Evolutionary conservation across 257 asterid genomes (phyloP).

Genomic region (Orobanche coerulescens): DNA sequence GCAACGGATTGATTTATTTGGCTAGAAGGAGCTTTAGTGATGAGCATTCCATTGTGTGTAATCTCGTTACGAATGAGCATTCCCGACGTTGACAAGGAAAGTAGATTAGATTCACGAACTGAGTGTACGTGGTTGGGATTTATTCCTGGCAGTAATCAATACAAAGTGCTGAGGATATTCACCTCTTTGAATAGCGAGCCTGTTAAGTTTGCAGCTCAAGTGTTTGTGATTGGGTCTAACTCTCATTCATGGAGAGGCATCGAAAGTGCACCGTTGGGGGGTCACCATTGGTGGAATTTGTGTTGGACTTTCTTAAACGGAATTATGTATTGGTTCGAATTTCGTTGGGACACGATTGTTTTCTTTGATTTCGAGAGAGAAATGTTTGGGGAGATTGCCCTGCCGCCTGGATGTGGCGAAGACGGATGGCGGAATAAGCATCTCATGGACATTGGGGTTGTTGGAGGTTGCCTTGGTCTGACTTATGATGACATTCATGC

Average conservation of each 20-base stretch:
- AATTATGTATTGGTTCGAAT: constrained; percentile 19
- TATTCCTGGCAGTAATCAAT: constrained; percentile 8
- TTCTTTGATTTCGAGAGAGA: constrained; percentile 28
- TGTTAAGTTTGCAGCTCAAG: constrained; percentile 17
- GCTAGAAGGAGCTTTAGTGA: not conserved
- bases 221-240: constrained; percentile 23
- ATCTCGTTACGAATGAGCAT: constrained; percentile 23
- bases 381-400: constrained; percentile 18
- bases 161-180: constrained; percentile 22
- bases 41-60: constrained; percentile 22
- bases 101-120: not conserved
- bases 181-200: not conserved
- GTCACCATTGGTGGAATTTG: constrained; percentile 16
- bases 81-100: not conserved
- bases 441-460: constrained; percentile 21
- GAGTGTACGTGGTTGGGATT: constrained; percentile 20
- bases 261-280: not conserved
- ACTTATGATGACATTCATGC: not conserved
- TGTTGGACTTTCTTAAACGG: constrained; percentile 18
- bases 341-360: not conserved
- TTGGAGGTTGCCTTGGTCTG: constrained; percentile 20
- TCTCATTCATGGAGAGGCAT: constrained; percentile 23
- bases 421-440: not conserved
- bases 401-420: constrained; percentile 15
- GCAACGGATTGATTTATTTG: constrained; percentile 24